A percentile compares a stretch with the other conserved stretches of the same genome.
These are phyloP conservation scores for Pilatotrama ljubarskyi DNA, from an alignment of 768 basidiomycete species.

Conservation along the genomic window DNA sequence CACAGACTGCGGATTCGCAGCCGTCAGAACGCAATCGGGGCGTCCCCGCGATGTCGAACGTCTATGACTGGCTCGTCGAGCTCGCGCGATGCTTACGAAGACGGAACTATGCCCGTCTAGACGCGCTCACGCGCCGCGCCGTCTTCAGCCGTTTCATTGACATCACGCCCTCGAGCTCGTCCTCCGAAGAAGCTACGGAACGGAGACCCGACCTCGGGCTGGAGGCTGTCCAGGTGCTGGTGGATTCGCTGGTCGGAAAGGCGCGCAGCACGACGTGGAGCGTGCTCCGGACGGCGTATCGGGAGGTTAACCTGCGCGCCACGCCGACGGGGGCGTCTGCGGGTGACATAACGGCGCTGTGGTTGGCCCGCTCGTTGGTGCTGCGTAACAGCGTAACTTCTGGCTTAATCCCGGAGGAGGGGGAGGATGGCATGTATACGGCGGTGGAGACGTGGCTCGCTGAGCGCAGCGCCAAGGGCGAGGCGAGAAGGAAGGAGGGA, in stretches of 20 bases:
- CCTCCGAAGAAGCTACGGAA: neutral
- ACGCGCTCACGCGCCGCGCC: constrained; percentile 40
- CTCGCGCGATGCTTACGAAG: constrained; percentile 54
- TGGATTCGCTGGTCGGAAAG: constrained; percentile 51
- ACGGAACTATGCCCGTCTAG: constrained; percentile 55
- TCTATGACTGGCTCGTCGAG: constrained; percentile 51
- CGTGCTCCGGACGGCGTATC: constrained; percentile 60
- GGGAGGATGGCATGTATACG: constrained; percentile 22
- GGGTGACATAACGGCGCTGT: constrained; percentile 35
- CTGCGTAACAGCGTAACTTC: constrained; percentile 12
- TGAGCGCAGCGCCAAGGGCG: constrained; percentile 41
- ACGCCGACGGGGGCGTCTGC: neutral
- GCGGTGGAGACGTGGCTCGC: constrained; percentile 55
- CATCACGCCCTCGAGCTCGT: neutral
- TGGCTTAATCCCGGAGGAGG: constrained; percentile 3
- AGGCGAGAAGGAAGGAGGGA: constrained; percentile 59
- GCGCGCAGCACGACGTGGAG: constrained; percentile 58
- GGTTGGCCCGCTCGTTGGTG: constrained; percentile 34
- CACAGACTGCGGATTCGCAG: neutral
- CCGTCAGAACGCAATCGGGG: neutral
- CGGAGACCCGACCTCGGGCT: constrained; percentile 29
- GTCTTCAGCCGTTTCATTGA: constrained; percentile 30
- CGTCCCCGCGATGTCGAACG: neutral
- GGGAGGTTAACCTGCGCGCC: constrained; percentile 48
- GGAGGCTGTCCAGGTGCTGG: constrained; percentile 45